Percentiles rank a stretch among this genome's conserved stretches.
Conservation (phyloP, 2,329 filamentous ascomycete genomes). For the Blastomyces silverae region DNA sequence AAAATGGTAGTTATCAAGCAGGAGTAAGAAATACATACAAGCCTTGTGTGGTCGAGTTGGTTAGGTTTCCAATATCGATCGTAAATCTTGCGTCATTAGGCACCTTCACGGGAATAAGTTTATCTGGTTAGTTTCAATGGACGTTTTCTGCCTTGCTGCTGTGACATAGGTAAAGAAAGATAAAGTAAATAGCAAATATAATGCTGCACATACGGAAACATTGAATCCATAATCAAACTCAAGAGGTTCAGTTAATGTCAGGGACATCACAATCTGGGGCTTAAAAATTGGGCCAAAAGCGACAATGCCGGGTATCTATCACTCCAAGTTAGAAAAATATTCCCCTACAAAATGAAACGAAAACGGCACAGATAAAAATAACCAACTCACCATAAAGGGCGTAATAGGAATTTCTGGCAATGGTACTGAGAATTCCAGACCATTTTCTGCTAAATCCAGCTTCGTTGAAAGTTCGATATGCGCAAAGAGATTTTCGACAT, state of each 20-base stretch:
- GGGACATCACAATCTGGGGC: slow-evolving; percentile 18
- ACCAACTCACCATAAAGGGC: slow-evolving; percentile 22
- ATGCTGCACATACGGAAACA: slow-evolving; percentile 18
- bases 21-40: slow-evolving; percentile 26
- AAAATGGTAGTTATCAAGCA: neutral
- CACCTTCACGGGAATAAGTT: slow-evolving; percentile 16
- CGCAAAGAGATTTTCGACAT: slow-evolving; percentile 20
- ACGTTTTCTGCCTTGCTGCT: neutral
- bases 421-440: slow-evolving; percentile 20
- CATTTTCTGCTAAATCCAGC: slow-evolving; percentile 16
- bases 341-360: neutral
- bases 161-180: neutral
- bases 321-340: neutral
- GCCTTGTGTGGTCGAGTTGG: slow-evolving; percentile 27
- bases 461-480: slow-evolving; percentile 23
- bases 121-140: neutral
- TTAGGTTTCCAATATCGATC: slow-evolving; percentile 19
- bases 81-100: slow-evolving; percentile 20
- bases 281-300: slow-evolving; percentile 21
- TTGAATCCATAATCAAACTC: slow-evolving; percentile 24
- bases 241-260: slow-evolving; percentile 18
- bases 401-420: slow-evolving; percentile 23
- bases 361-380: neutral
- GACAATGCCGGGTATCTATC: slow-evolving; percentile 23
- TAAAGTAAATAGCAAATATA: neutral